Evolutionary conservation across 306 rosid species (phyloP).

Genomic region (Cucurbita pepo): DNA sequence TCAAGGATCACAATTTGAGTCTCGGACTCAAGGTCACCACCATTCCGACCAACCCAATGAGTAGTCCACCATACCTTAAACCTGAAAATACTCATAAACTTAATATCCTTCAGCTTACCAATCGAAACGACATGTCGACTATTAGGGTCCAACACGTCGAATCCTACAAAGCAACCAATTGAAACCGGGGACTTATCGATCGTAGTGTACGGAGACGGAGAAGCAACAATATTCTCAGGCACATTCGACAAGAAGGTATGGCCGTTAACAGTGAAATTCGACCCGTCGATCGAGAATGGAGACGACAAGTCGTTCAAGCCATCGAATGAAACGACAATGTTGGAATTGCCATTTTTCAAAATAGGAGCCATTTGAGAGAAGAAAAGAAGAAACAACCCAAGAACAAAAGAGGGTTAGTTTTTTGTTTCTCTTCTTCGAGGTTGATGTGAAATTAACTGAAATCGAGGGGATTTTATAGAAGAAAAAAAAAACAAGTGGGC

Average conservation of each 20-base stretch:
- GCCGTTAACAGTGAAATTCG: constrained; percentile 36
- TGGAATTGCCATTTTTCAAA: background rate
- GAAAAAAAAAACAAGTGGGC: too few relatives aligned
- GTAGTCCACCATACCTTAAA: constrained; percentile 99
- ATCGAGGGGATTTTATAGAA: background rate
- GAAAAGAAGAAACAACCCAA: background rate
- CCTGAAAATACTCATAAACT: constrained; percentile 73
- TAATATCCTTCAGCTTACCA: constrained; percentile 40
- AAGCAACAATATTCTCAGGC: constrained; percentile 37
- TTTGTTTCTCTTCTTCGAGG: background rate
- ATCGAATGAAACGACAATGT: background rate
- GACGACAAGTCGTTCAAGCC: background rate
- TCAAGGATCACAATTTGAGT: constrained; percentile 67
- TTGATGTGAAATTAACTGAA: background rate
- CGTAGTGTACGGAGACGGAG: constrained; percentile 25
- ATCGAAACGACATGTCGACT: constrained; percentile 59
- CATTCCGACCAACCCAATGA: constrained; percentile 76
- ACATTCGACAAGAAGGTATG: constrained; percentile 57
- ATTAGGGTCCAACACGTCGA: constrained; percentile 16
- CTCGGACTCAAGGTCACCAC: constrained; percentile 69
- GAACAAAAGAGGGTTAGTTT: background rate
- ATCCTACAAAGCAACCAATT: constrained; percentile 63
- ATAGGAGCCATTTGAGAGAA: background rate
- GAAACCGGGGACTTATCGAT: constrained; percentile 11
- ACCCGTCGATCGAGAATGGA: constrained; percentile 24